phyloP scores from a whole-genome alignment of 2,329 filamentous ascomycete species.

The Neofusicoccum parvum region DNA sequence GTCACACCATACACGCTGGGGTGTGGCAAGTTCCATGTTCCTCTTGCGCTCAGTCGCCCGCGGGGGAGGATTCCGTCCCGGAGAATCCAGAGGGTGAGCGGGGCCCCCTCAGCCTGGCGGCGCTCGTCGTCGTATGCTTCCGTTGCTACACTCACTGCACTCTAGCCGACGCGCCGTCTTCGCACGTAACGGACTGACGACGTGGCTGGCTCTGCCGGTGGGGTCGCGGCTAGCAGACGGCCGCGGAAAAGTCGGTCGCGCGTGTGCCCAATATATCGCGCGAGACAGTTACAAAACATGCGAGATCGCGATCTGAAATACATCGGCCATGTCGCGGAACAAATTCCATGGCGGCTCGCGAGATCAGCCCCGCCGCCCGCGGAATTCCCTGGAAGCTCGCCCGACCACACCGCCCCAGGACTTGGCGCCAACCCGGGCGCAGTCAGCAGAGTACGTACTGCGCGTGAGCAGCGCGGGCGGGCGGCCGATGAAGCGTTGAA shows the following conservation, averaged over 20 bases:
- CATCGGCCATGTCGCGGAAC: background rate
- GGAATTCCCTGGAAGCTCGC: background rate
- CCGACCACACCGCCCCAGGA: background rate
- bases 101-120: background rate
- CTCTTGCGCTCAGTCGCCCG: background rate
- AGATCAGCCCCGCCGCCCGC: background rate
- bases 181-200: conserved; percentile 1
- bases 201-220: conserved; percentile 2
- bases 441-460: too few relatives aligned
- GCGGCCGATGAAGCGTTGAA: background rate
- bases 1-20: background rate
- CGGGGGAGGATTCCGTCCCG: background rate
- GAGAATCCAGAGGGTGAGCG: too few relatives aligned
- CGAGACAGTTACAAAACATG: background rate
- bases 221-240: background rate
- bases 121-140: conserved; percentile 1
- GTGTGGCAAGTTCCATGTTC: background rate
- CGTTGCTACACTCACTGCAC: conserved; percentile 1
- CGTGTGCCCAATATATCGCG: background rate
- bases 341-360: background rate
- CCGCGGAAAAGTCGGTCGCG: background rate
- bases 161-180: background rate
- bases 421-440: background rate
- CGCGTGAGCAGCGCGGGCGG: background rate
- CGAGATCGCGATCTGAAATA: background rate